Evolutionary conservation across 108 stramenopile species (phyloP), one percentile per base, ranked within the genome.

Genomic region (Fragilariopsis cylindrus): DNA sequence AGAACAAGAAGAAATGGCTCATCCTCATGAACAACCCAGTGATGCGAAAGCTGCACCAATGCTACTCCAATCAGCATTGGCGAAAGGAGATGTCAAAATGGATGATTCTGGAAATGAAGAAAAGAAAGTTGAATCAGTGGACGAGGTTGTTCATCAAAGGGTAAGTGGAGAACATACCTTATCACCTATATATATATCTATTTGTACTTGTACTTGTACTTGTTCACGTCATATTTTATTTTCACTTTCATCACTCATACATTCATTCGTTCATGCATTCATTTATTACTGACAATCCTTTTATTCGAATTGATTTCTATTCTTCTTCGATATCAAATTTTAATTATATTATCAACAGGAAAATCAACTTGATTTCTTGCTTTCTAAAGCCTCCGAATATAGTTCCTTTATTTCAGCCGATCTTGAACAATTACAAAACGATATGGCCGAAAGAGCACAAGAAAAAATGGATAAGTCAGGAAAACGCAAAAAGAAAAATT

Each of bases 331-430:
- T 30, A 30, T 30, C 0, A 0, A 30, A 30, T 50, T 55, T 52
- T 42, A 5, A 0, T 44, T 60, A 0, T 50, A 0, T 64, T 12
- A 45, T 43, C 15, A 12, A 57, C 64, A 89, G 87, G 72, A 67
- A 48, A 90, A 81, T 48, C 94, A 95, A 85, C 82, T 95, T 16
- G 94, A 95, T 53, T 95, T 92, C 70, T 82, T 95, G 40, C 79
- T 95, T 8, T 75, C 66, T 80, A 91, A 91, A 64, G 94, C 94
- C 42, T 84, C 87, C 30, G 85, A 96, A 73, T 96, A 96, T 76
- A 92, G 91, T 48, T 85, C 82, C 76, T 96, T 96, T 69, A 96
- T 96, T 57, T 83, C 91, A 53, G 77, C 77, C 6, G 95, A 96
- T 81, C 74, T 96, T 68, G 79, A 90, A 54, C 90, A 92, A 53